A percentile compares a stretch with the other conserved stretches of the same genome.
These are phyloP conservation scores for Eucalyptus marginata DNA, from an alignment of 345 rosid genomes.

Conservation along the genomic window DNA sequence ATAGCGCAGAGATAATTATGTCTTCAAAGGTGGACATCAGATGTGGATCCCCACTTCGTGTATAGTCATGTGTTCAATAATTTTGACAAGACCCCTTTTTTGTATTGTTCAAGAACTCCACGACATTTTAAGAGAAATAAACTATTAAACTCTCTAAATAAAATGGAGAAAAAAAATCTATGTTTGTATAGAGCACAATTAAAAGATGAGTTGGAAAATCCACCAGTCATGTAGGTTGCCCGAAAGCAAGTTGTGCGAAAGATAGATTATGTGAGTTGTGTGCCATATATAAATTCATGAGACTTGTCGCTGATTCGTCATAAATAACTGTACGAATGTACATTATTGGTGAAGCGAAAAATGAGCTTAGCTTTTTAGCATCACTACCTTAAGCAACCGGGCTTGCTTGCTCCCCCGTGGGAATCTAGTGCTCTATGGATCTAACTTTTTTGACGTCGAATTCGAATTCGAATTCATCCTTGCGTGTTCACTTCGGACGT, in stretches of 20 bases:
- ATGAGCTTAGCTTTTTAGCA: not conserved
- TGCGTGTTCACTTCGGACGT: not conserved
- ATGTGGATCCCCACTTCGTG: not conserved
- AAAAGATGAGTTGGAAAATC: not conserved
- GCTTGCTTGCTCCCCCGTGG: not conserved
- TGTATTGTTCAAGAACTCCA: not conserved
- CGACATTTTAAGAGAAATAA: not conserved
- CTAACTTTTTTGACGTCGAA: accelerated
- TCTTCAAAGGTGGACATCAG: not conserved
- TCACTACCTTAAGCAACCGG: not conserved
- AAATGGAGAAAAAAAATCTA: not conserved
- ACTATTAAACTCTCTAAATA: not conserved
- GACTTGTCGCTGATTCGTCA: not conserved
- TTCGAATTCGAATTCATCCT: not conserved
- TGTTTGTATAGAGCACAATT: not conserved
- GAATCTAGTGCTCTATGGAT: not conserved
- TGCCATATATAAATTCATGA: not conserved
- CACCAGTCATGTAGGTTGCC: accelerated
- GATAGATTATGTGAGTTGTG: too few species aligned
- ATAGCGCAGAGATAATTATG: not conserved
- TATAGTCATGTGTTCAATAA: not conserved
- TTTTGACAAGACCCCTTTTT: not conserved
- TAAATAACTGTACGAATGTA: accelerated
- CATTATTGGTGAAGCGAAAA: not conserved
- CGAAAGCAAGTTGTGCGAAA: not conserved